A percentile compares a stretch with the other conserved stretches of the same genome.
Evolutionary conservation across 2,329 filamentous ascomycete genomes (phyloP).

Genomic region (Alternaria tenuissima): DNA sequence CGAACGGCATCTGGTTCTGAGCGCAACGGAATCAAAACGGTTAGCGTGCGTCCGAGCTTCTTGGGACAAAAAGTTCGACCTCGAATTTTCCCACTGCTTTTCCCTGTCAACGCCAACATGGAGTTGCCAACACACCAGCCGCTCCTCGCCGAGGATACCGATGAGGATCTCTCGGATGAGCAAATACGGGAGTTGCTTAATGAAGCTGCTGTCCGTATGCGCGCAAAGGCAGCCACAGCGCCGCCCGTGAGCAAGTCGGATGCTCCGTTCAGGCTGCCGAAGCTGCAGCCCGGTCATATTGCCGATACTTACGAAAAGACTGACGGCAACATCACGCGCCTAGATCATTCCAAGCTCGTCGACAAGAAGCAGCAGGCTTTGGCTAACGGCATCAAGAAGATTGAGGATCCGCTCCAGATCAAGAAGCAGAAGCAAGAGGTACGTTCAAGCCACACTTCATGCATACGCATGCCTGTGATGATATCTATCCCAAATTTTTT

Average conservation of each 20-base stretch:
- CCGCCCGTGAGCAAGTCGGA: slow-evolving; percentile 37
- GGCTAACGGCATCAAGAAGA: slow-evolving; percentile 59
- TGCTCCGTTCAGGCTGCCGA: slow-evolving; percentile 58
- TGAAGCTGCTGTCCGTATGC: slow-evolving; percentile 68
- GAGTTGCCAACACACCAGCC: slow-evolving; percentile 49
- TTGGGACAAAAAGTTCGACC: slow-evolving; percentile 34
- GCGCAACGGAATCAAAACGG: slow-evolving; percentile 4
- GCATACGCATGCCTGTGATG: slow-evolving; percentile 66
- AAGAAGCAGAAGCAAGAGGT: slow-evolving; percentile 61
- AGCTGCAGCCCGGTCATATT: slow-evolving; percentile 57
- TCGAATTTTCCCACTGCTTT: slow-evolving; percentile 31
- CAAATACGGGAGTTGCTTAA: slow-evolving; percentile 70
- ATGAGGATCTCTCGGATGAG: slow-evolving; percentile 66
- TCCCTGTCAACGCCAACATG: slow-evolving; percentile 43
- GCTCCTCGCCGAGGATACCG: slow-evolving; percentile 43
- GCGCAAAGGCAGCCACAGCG: slow-evolving; percentile 49
- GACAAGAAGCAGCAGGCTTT: slow-evolving; percentile 58
- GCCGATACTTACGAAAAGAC: slow-evolving; percentile 64
- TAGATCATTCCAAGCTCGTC: slow-evolving; percentile 62
- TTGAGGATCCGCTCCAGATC: slow-evolving; percentile 62
- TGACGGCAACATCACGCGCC: slow-evolving; percentile 60
- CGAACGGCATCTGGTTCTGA: not conserved
- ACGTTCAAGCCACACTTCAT: slow-evolving; percentile 33
- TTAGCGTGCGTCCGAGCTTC: slow-evolving; percentile 22
- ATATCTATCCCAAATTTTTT: slow-evolving; percentile 73